Base-by-base conservation (phyloP, 139 green algal genomes). In the Klebsormidium nitens region DNA sequence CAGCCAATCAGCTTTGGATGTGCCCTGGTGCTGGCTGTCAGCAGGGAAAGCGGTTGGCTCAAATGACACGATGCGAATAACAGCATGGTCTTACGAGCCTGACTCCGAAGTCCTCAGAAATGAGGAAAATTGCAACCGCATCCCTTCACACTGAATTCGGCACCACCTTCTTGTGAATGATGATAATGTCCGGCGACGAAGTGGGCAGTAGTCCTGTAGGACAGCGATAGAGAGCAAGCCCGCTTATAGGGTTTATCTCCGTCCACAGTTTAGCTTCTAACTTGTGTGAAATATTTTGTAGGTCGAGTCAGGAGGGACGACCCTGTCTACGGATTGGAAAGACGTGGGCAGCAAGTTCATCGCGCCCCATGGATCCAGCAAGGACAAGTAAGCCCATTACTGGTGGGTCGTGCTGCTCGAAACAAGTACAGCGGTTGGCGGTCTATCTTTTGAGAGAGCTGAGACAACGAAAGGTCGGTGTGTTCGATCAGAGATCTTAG, bases 281-380 rank as follows among this genome's bases (percentile, higher is more conserved):
- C 44, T 19, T 19, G 17, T 64, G 17, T 64, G 17, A 11, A 11
- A 50, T 19, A 60, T 57, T 11, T 31, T 40, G 5, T 37, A 77
- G 69, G 71, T 87, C 74, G 85, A 86, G 59, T 88, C 74, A 39
- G 90, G 89, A 59, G 94, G 94, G 36, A 97, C 91, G 0, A 85
- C 91, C 63, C 84, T 99, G 44, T 93, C 84, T 66, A 99, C 94
- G 47, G 97, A 97, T 82, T 99, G 94, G 94, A 84, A 82, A 36
- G 94, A 99, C 8, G 87, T 99, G 11, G 88, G 86, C 14, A 48
- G 34, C 14, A 91, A 91, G 72, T n/a, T n/a, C n/a, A n/a, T n/a
- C n/a, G n/a, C n/a, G n/a, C n/a, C n/a, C n/a, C n/a, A n/a, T n/a
- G n/a, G n/a, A n/a, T n/a, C n/a, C n/a, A n/a, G n/a, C n/a, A n/a